Conservation (phyloP, 2,329 filamentous ascomycete genomes). For the Exophiala aquamarina region DNA sequence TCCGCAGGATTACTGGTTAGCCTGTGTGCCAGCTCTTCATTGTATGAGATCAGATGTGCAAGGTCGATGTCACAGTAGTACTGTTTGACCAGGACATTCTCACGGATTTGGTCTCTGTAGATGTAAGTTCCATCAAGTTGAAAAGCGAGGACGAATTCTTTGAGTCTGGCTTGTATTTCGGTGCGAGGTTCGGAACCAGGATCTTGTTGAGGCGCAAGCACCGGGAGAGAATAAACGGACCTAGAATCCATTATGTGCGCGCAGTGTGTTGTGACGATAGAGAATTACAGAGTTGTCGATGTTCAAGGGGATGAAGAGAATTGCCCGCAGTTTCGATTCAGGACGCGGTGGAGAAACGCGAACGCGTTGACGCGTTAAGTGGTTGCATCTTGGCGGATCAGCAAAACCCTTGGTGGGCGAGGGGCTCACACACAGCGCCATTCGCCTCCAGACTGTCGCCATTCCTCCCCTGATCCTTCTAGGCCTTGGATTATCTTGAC, state of each 20-base stretch:
- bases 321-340: no score
- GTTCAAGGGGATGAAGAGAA: no score
- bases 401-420: no score
- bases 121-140: conserved; percentile 92
- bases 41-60: conserved; percentile 91
- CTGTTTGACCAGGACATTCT: conserved; percentile 91
- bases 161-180: conserved; percentile 74
- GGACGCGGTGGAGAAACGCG: no score
- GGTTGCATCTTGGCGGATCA: conserved; percentile 7
- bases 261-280: neutral
- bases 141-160: conserved; percentile 91
- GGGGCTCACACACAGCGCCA: no score
- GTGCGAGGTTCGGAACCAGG: conserved; percentile 67
- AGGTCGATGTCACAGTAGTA: conserved; percentile 97
- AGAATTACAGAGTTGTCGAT: no score
- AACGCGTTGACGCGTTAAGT: conserved; percentile 20
- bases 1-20: conserved; percentile 87
- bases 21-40: conserved; percentile 89
- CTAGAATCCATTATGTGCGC: conserved; percentile 73
- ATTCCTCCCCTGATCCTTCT: no score
- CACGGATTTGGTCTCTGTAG: conserved; percentile 94
- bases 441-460: no score
- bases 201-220: conserved; percentile 69
- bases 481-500: no score
- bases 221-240: conserved; percentile 80